Evolutionary conservation across 106 monocot species (phyloP), one percentile per base, ranked within the genome.

Genomic region (Posidonia australis): DNA sequence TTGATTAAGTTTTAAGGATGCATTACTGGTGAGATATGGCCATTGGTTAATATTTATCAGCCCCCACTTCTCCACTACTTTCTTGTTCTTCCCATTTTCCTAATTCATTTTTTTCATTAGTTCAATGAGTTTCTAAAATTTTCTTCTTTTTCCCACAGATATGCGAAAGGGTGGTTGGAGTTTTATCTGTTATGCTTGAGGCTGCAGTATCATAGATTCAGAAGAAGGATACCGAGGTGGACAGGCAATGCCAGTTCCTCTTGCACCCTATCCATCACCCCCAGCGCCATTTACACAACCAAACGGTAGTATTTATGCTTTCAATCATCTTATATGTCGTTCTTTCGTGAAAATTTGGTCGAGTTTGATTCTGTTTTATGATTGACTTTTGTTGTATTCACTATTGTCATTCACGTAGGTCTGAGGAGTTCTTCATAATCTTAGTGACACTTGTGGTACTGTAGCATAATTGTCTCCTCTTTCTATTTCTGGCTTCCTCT

Each of bases 211-310:
- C 17, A 29, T 16, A 56, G 56, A 28, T 46, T 43, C 41, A 49
- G 26, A 32, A 18, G 42, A 54, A 55, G 26, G 13, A 29, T 44
- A 54, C 11, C 11, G 21, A 31, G 16, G 24, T 32, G 36, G 24
- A 49, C 30, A 62, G 42, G 76, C 87, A 92, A 92, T 93, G 89
- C 93, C 93, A 56, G 88, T 93, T 64, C 89, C 93, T 73, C 86
- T 93, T 54, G 93, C 85, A 9, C 93, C 93, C 19, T 93, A 93
- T 79, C 93, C 89, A 49, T 60, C 81, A 30, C 73, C 88, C 12
- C 80, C 88, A 28, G 74, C 69, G 36, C 71, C 84, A 52, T 61
- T 73, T 19, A 82, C 87, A 26, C 78, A 82, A 28, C 75, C 72
- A 41, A 78, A 79, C 74, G 88, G 85, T 93, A 68, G 1, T 63